These are phyloP conservation scores for Coemansia sp. DNA, from an alignment of 371 early-diverging fungal species.

Conservation along the genomic window DNA sequence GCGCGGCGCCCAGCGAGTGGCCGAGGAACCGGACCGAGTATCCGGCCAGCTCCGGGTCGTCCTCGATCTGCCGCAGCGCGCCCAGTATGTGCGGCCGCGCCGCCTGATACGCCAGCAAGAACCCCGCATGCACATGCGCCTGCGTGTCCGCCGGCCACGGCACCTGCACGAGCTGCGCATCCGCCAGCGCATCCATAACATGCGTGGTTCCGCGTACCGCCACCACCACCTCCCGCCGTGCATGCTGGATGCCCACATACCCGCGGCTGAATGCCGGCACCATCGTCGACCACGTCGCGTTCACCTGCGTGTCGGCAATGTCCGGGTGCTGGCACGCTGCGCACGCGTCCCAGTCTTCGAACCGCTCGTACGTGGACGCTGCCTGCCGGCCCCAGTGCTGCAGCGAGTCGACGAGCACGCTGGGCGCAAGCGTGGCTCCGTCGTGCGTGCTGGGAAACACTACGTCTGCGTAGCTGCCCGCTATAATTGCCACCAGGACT, in stretches of 20 bases:
- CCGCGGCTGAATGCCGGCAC: slow-evolving; percentile 37
- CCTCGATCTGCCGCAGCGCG: background rate
- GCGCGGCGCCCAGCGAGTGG: slow-evolving; percentile 43
- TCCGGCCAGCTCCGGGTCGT: background rate
- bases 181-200: slow-evolving; percentile 28
- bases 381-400: slow-evolving; percentile 28
- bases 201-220: slow-evolving; percentile 40
- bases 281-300: slow-evolving; percentile 22
- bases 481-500: too few relatives aligned
- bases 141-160: slow-evolving; percentile 13
- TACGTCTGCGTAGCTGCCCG: background rate
- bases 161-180: slow-evolving; percentile 15
- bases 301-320: slow-evolving; percentile 5
- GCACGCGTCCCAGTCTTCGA: slow-evolving; percentile 26
- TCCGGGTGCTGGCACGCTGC: slow-evolving; percentile 15
- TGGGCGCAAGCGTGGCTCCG: background rate
- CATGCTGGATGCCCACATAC: slow-evolving; percentile 23
- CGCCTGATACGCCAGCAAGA: slow-evolving; percentile 28
- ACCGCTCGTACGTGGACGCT: slow-evolving; percentile 29
- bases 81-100: slow-evolving; percentile 1
- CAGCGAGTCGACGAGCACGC: too few relatives aligned
- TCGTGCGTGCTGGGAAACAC: background rate
- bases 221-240: slow-evolving; percentile 1
- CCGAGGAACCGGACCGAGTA: slow-evolving; percentile 30
- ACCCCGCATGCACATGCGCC: slow-evolving; percentile 31